Conservation (phyloP, 2,329 filamentous ascomycete species). For the Zasmidium angulare region DNA sequence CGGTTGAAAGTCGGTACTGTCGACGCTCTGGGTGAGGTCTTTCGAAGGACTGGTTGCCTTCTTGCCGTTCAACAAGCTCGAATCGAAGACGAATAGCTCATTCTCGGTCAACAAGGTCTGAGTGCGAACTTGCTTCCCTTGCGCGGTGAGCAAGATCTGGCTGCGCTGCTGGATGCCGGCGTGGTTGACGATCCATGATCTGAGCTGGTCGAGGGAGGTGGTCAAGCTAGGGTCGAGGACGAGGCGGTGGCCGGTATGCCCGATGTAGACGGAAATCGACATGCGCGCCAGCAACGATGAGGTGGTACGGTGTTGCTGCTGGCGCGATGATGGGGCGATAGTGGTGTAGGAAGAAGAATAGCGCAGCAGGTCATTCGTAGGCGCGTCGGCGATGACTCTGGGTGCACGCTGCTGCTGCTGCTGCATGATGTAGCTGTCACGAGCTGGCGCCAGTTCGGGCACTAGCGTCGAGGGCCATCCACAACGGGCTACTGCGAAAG, state of each 20-base stretch:
- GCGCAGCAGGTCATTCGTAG: neutral
- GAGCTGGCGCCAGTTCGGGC: no score
- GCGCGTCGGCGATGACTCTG: no score
- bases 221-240: conserved; percentile 74
- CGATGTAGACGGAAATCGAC: conserved; percentile 76
- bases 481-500: no score
- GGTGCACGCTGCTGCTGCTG: neutral
- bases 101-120: conserved; percentile 80
- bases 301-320: conserved; percentile 4
- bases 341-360: neutral
- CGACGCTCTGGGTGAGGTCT: conserved; percentile 37
- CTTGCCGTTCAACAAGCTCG: conserved; percentile 48
- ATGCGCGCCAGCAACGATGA: conserved; percentile 47
- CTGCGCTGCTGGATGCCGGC: conserved; percentile 72
- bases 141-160: conserved; percentile 82
- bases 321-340: conserved; percentile 7
- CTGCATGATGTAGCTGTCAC: neutral
- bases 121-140: conserved; percentile 79
- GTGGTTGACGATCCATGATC: conserved; percentile 73
- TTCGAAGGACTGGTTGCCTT: conserved; percentile 38
- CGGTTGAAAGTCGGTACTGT: conserved; percentile 58
- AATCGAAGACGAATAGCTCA: conserved; percentile 91
- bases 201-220: conserved; percentile 78
- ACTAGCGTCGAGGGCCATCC: no score
- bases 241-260: conserved; percentile 87